Base-by-base conservation (phyloP, 257 asterid genomes). In the Orobanche coerulescens region DNA sequence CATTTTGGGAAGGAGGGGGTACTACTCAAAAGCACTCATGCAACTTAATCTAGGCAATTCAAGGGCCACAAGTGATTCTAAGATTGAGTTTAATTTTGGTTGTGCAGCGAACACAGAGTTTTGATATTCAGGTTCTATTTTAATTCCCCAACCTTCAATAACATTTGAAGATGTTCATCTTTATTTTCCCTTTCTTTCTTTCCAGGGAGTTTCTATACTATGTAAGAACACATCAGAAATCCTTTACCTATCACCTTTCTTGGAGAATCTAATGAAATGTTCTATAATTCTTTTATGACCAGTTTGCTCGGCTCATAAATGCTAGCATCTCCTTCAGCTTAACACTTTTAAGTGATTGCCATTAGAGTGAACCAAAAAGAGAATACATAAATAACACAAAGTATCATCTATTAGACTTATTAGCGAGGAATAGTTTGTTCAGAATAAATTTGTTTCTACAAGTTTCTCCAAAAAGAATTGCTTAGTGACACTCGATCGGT, bases 61-160 rank as follows among this genome's bases (percentile, higher is more conserved):
- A 46, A 15, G 4, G 18, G 22, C 28, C 49, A 47, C 25, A 56
- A 24, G 58, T 56, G 20, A 59, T 19, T 8, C 16, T 16, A 58
- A 20, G 52, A 40, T 44, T 49, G 60, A 58, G 39, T 47, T 30
- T 47, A 2, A 44, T 8, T 33, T 4, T 12, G 11, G 19, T 7
- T 43, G 22, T 22, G 37, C 31, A 52, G 30, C 47, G 33, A 58
- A 58, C 56, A 40, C 19, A 58, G 28, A 52, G 33, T 30, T 20
- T 22, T 24, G 14, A 5, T 13, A 62, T 20, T 14, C 4, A 43
- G 15, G 24, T 8, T 26, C 14, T 64, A 7, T 34, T 26, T 51
- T 62, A 16, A 30, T 62, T 22, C 13, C 33, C 67, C 34, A 63
- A 50, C 51, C 2, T n/a, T 12, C 12, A 54, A 50, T 52, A 51